Base-by-base conservation (phyloP, 352 stramenopile species). In the Phytopythium aichiense region DNA sequence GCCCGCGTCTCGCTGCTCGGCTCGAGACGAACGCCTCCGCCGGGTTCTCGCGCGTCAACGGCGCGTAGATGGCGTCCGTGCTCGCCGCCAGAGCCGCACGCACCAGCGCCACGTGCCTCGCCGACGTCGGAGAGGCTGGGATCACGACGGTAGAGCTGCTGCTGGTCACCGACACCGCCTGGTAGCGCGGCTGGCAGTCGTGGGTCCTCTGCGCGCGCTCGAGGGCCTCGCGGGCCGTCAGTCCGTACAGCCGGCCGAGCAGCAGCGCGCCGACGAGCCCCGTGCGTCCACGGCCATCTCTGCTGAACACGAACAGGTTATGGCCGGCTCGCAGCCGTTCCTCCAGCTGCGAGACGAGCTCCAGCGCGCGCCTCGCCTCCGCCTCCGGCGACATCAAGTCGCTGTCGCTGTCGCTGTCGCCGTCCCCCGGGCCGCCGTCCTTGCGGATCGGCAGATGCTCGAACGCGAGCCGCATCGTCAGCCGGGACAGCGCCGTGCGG, bases 281-380 rank as follows among this genome's bases (percentile, higher is more conserved):
- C 18, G 86, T 91, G 20, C 84, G 82, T 7, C 82, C 84, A 28
- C 84, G 82, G n/a, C 84, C 84, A 9, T 83, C 65, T 43, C 68
- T 70, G 64, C 83, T 92, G 65, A 95, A 95, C 2, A 91, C 57
- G 59, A 89, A 93, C 15, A 95, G n/a, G 52, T 77, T 86, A 51
- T 87, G 72, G 8, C 72, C 67, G 0, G 46, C 60, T 31, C 84
- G 82, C 23, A 95, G 61, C 5, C 70, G 67, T 8, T 69, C 58
- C 58, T 95, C 86, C 12, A 92, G 16, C 25, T 15, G 9, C 25
- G 25, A 31, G 23, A 60, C 55, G 23, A 60, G 40, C 38, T 28
- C 33, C 35, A 58, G 33, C 33, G 15, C 35, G 7, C 13, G 12
- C 22, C 15, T 16, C 11, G 33, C 22, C 15, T 58, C 53, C 13